These are phyloP conservation scores for Stipa capillata DNA, from an alignment of 176 grass and related monocot species.

Conservation along the genomic window DNA sequence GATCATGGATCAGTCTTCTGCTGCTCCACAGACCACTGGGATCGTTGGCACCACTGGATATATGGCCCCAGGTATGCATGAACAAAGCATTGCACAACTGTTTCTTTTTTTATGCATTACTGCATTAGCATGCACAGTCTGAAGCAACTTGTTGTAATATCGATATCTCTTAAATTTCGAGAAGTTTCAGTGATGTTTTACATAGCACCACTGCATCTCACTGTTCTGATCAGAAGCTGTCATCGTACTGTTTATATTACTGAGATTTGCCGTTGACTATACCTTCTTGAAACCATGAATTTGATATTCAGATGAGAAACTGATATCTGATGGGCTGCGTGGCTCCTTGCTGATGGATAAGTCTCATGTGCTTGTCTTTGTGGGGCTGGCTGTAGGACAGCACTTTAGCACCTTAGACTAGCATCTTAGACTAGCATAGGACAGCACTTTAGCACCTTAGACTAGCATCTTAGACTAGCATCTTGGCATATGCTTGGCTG, in stretches of 20 bases:
- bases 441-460: too few relatives aligned
- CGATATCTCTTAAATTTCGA: not conserved
- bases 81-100: not conserved
- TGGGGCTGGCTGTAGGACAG: too few relatives aligned
- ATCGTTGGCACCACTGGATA: slow-evolving; percentile 75
- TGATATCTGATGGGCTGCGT: not conserved
- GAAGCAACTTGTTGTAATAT: not conserved
- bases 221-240: not conserved
- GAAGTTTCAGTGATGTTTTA: not conserved
- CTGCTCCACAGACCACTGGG: slow-evolving; percentile 27
- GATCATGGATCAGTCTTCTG: slow-evolving; percentile 34
- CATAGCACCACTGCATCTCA: not conserved
- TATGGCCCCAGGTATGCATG: slow-evolving; percentile 60
- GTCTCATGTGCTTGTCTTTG: too few relatives aligned
- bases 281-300: not conserved
- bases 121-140: not conserved
- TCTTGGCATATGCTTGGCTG: too few relatives aligned
- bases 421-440: too few relatives aligned
- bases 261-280: not conserved
- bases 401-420: too few relatives aligned
- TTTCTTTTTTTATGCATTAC: not conserved
- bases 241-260: not conserved
- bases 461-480: too few relatives aligned
- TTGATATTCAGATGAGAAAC: not conserved
- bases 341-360: not conserved